A percentile compares a stretch with the other conserved stretches of the same genome.
These are phyloP conservation scores for Plasmodium malariae DNA, from an alignment of 169 alveolate species.

Conservation along the genomic window DNA sequence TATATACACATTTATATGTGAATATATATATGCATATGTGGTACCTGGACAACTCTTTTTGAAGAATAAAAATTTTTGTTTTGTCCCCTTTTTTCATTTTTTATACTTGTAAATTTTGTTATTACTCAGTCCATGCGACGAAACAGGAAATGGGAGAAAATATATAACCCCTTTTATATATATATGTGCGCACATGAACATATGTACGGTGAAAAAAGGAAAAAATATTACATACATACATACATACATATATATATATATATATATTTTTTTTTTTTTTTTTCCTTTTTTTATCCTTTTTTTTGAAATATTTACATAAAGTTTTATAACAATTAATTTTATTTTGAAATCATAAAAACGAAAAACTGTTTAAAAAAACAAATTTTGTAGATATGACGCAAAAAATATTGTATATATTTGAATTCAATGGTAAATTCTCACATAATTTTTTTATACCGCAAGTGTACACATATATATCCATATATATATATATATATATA, in stretches of 20 bases:
- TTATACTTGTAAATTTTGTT: not conserved
- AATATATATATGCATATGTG: not conserved
- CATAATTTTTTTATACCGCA: too few species aligned
- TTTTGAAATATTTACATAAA: not conserved
- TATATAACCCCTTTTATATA: not conserved
- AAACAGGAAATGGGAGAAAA: not conserved
- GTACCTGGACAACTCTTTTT: not conserved
- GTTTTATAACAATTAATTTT: not conserved
- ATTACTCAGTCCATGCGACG: not conserved
- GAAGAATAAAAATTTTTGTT: not conserved
- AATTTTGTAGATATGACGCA: too few species aligned
- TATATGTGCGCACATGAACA: not conserved
- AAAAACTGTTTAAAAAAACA: too few species aligned
- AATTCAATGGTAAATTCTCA: too few species aligned
- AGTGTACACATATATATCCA: too few species aligned
- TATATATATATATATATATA: too few species aligned
- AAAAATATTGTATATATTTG: too few species aligned
- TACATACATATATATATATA: not conserved
- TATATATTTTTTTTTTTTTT: too few species aligned
- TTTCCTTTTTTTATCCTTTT: too few species aligned
- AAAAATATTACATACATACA: too few species aligned
- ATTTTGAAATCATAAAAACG: too few species aligned
- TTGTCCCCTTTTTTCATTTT: not conserved
- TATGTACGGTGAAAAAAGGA: not conserved
- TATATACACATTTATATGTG: not conserved